Conservation (phyloP, 352 stramenopile species). For the Globisporangium irregulare region DNA sequence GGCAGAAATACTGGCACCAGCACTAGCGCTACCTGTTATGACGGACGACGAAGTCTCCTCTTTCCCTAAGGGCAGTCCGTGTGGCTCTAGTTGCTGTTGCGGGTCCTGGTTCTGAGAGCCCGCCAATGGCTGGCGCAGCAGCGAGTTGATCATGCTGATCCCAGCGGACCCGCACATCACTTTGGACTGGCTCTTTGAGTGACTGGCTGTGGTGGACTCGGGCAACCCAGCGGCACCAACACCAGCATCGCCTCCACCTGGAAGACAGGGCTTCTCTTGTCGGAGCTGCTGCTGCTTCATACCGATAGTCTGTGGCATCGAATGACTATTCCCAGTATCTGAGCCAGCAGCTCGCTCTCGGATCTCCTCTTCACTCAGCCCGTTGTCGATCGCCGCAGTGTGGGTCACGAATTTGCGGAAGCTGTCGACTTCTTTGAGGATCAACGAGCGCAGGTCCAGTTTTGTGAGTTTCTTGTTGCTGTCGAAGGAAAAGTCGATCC, state of each 20-base stretch:
- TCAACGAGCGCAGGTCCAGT: constrained; percentile 59
- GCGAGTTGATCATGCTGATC: constrained; percentile 48
- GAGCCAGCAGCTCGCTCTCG: constrained; percentile 2
- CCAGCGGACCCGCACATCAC: constrained; percentile 33
- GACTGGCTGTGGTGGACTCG: neutral
- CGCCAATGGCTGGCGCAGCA: constrained; percentile 25
- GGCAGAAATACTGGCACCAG: constrained; percentile 3
- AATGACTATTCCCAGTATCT: neutral
- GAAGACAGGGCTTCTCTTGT: constrained; percentile 1
- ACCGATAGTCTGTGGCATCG: neutral
- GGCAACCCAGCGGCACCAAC: neutral
- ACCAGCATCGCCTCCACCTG: neutral
- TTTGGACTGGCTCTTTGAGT: constrained; percentile 1
- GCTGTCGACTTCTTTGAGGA: constrained; percentile 66
- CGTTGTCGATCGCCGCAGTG: constrained; percentile 8
- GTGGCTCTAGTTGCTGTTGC: neutral
- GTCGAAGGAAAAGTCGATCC: constrained; percentile 69
- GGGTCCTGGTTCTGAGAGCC: constrained; percentile 16
- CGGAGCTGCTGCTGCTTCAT: constrained; percentile 11
- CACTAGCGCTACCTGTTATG: neutral
- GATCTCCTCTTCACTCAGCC: constrained; percentile 10
- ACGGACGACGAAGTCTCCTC: neutral
- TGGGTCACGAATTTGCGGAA: constrained; percentile 36
- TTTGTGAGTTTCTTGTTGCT: constrained; percentile 63
- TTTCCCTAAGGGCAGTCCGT: neutral